phyloP scores from a whole-genome alignment of 805 yeast genomes.

The Lipomyces starkeyi region DNA sequence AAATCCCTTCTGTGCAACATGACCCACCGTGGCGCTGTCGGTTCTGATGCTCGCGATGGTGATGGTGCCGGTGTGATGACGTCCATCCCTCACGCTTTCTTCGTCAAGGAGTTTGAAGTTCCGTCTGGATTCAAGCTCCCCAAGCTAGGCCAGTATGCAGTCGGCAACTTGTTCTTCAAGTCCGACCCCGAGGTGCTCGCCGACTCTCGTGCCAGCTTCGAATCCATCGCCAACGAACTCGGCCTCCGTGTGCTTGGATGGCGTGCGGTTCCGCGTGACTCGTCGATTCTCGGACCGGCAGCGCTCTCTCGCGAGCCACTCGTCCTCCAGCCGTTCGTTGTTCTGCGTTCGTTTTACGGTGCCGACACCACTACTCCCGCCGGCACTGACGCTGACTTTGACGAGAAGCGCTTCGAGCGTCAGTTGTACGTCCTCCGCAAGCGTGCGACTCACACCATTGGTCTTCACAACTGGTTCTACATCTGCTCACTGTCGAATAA shows the following conservation, averaged over 20 bases:
- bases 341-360: constrained; percentile 60
- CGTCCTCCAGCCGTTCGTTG: constrained; percentile 91
- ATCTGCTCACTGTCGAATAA: constrained; percentile 88
- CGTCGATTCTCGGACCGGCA: constrained; percentile 93
- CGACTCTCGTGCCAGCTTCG: constrained; percentile 77
- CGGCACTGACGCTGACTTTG: constrained; percentile 60
- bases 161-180: constrained; percentile 92
- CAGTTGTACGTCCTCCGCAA: constrained; percentile 86
- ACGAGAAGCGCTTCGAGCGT: constrained; percentile 73
- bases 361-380: constrained; percentile 51
- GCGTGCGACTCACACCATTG: constrained; percentile 87
- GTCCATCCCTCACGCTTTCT: constrained; percentile 87
- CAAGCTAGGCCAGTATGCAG: constrained; percentile 84
- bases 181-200: constrained; percentile 73
- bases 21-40: constrained; percentile 99
- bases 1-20: constrained; percentile 85
- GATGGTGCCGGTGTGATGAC: constrained; percentile 98
- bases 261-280: constrained; percentile 94
- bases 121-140: constrained; percentile 74
- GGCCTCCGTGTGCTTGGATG: constrained; percentile 88
- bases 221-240: constrained; percentile 73
- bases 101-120: constrained; percentile 80
- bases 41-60: constrained; percentile 94
- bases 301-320: constrained; percentile 91
- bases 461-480: constrained; percentile 96